phyloP scores from a whole-genome alignment of 148 eudicot genomes.

The Camellia sinensis region DNA sequence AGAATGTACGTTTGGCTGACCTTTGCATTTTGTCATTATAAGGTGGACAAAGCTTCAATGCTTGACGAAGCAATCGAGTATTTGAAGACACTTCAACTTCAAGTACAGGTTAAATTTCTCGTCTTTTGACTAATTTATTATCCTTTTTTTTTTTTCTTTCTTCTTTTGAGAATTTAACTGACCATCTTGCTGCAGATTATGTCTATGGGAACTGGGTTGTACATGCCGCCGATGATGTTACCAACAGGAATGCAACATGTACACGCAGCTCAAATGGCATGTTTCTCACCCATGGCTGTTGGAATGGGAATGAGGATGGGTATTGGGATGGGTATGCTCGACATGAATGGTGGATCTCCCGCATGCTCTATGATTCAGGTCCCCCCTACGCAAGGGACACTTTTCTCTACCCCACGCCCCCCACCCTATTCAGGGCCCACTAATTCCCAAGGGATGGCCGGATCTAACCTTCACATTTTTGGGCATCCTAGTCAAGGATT shows the following conservation, averaged over 20 bases:
- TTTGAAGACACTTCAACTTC: slow-evolving; percentile 89
- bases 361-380: slow-evolving; percentile 44
- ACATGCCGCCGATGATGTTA: slow-evolving; percentile 79
- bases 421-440: slow-evolving; percentile 25
- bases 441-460: slow-evolving; percentile 44
- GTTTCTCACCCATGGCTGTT: slow-evolving; percentile 60
- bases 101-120: slow-evolving; percentile 65
- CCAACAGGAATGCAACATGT: slow-evolving; percentile 70
- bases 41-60: slow-evolving; percentile 98
- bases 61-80: slow-evolving; percentile 96
- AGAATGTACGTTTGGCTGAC: slow-evolving; percentile 6
- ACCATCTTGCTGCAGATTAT: slow-evolving; percentile 48
- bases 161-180: not conserved
- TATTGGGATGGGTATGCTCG: slow-evolving; percentile 57
- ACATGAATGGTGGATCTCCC: slow-evolving; percentile 49
- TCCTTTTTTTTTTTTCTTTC: not conserved
- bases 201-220: slow-evolving; percentile 87
- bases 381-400: slow-evolving; percentile 49
- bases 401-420: slow-evolving; percentile 35
- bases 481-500: slow-evolving; percentile 63
- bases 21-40: not conserved
- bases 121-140: not conserved
- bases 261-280: slow-evolving; percentile 65
- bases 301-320: slow-evolving; percentile 75
- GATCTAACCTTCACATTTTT: slow-evolving; percentile 40